These are phyloP conservation scores for Biancaea sappan DNA, from an alignment of 306 rosid genomes.

Conservation along the genomic window DNA sequence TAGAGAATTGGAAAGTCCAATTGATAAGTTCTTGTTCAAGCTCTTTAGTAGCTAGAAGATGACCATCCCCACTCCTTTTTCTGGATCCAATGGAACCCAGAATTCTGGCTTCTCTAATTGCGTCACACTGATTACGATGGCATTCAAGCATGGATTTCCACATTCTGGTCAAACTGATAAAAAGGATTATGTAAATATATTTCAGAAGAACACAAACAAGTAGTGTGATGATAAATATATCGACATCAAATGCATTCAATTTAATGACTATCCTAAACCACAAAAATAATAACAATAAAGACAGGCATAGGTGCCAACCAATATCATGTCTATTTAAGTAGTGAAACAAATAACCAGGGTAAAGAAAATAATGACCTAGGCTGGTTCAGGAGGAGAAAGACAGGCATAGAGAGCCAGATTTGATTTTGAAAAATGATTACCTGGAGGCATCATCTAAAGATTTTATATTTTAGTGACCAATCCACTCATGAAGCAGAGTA, in stretches of 20 bases:
- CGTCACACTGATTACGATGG: constrained; percentile 79
- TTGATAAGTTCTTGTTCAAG: constrained; percentile 83
- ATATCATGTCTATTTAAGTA: not conserved
- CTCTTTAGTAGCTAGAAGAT: constrained; percentile 67
- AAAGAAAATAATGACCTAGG: no score
- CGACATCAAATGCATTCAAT: no score
- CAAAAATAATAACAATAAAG: not conserved
- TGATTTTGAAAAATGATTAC: not conserved
- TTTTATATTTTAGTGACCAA: not conserved
- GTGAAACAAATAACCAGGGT: not conserved
- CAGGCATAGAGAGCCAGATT: not conserved
- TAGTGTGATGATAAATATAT: not conserved
- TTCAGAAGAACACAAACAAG: not conserved
- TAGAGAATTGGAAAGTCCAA: constrained; percentile 84
- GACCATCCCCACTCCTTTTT: constrained; percentile 68
- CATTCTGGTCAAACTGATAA: constrained; percentile 80
- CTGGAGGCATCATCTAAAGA: not conserved
- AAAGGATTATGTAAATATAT: constrained; percentile 5
- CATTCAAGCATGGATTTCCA: constrained; percentile 98
- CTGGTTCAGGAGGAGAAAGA: not conserved
- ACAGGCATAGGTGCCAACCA: not conserved
- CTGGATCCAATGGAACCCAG: constrained; percentile 79
- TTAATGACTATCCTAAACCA: not conserved
- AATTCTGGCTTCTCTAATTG: constrained; percentile 85
- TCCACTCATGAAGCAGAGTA: not conserved